A percentile compares a stretch with the other conserved stretches of the same genome.
These are phyloP conservation scores for Fraxinus sp. DNA, from an alignment of 305 asterid genomes.

Conservation along the genomic window DNA sequence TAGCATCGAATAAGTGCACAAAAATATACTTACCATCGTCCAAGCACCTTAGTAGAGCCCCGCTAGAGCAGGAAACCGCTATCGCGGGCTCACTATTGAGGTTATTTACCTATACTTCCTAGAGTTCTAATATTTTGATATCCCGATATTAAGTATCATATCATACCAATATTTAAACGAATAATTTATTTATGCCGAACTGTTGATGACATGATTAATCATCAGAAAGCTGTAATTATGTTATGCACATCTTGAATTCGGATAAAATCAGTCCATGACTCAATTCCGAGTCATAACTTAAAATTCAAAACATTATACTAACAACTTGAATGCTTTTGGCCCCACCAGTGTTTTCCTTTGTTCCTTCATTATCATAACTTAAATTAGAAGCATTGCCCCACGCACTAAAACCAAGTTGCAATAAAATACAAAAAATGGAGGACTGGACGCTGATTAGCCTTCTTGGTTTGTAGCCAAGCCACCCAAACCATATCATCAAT, in stretches of 20 bases:
- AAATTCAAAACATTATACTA: not conserved
- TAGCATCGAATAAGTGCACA: too few species aligned
- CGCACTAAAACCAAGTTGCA: constrained; percentile 23
- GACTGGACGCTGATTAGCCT: constrained; percentile 25
- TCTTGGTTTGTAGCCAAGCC: constrained; percentile 24
- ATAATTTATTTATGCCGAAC: not conserved
- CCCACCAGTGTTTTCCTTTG: constrained; percentile 27
- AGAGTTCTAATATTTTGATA: not conserved
- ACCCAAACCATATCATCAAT: constrained; percentile 20
- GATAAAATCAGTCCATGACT: constrained; percentile 1
- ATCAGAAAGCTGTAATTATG: not conserved
- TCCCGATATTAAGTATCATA: not conserved
- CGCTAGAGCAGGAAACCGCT: too few species aligned
- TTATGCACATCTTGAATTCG: not conserved
- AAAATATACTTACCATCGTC: too few species aligned
- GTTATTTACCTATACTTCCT: not conserved
- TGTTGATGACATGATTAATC: not conserved
- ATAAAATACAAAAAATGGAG: constrained; percentile 25
- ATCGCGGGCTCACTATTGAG: not conserved
- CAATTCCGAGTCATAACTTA: not conserved
- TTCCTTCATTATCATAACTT: constrained; percentile 20
- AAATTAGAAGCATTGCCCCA: constrained; percentile 18
- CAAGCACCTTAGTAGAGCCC: too few species aligned
- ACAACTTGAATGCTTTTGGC: not conserved
- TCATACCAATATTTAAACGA: not conserved